Conservation (phyloP, 192 early-diverging fungal genomes). For the Backusella sp. region DNA sequence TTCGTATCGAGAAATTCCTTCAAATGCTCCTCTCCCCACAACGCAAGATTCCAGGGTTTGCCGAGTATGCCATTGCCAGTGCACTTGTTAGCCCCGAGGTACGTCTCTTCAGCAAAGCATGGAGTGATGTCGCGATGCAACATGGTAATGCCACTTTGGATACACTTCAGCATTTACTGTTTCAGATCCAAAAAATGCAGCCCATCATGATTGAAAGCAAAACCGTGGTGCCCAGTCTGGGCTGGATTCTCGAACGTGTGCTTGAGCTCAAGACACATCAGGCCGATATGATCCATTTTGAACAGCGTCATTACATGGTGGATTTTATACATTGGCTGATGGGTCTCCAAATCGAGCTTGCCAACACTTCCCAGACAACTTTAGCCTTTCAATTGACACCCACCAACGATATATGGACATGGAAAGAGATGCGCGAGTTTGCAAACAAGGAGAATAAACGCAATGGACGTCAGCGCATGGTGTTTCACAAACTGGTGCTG, state of each 20-base stretch:
- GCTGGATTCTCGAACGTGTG: conserved; percentile 72
- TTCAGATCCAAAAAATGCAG: background rate
- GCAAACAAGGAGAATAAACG: conserved; percentile 35
- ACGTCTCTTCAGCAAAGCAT: conserved; percentile 59
- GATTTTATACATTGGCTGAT: conserved; percentile 45
- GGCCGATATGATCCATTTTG: conserved; percentile 59
- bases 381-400: conserved; percentile 19
- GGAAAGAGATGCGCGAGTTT: conserved; percentile 38
- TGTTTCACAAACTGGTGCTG: conserved; percentile 50
- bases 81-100: conserved; percentile 71
- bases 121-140: conserved; percentile 55
- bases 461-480: background rate
- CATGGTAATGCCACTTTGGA: conserved; percentile 56
- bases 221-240: conserved; percentile 54
- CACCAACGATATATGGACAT: conserved; percentile 10
- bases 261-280: conserved; percentile 55
- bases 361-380: background rate
- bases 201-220: conserved; percentile 4
- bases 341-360: conserved; percentile 22
- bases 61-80: conserved; percentile 64
- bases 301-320: conserved; percentile 64
- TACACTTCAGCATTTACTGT: conserved; percentile 43
- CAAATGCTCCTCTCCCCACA: conserved; percentile 27
- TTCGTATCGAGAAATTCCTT: conserved; percentile 58
- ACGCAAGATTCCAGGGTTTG: conserved; percentile 58